Conservation (phyloP, 164 flowering plant genomes). For the Aristolochia contorta region DNA sequence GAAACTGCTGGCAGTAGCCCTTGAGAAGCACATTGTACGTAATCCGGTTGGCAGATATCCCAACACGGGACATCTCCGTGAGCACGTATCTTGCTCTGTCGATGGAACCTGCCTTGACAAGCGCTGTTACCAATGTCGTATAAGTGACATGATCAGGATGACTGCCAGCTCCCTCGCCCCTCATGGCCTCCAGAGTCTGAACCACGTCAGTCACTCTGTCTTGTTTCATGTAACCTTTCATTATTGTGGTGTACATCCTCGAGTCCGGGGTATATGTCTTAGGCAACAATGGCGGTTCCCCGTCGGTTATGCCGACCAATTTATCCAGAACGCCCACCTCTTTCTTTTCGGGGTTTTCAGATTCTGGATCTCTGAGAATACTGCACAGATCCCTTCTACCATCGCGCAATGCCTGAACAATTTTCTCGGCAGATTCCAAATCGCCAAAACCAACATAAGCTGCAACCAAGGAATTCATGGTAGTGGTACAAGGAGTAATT, state of each 20-base stretch:
- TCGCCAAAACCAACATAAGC: conserved; percentile 92
- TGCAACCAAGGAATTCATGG: conserved; percentile 79
- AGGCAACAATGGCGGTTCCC: conserved; percentile 56
- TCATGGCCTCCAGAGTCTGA: conserved; percentile 83
- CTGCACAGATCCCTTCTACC: conserved; percentile 59
- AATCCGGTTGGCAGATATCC: conserved; percentile 72
- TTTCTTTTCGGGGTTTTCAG: conserved; percentile 7
- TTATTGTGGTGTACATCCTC: conserved; percentile 83
- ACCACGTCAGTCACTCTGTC: conserved; percentile 66
- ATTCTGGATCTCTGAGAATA: conserved; percentile 43
- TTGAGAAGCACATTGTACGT: conserved; percentile 88
- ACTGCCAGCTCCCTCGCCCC: conserved; percentile 54
- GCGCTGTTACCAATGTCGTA: conserved; percentile 80
- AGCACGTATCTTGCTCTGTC: conserved; percentile 76
- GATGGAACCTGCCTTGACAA: conserved; percentile 72
- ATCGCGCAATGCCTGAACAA: conserved; percentile 90
- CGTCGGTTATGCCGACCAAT: conserved; percentile 27
- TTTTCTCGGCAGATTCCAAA: conserved; percentile 61
- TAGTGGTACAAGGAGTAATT: conserved; percentile 51
- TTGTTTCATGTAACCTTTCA: conserved; percentile 92
- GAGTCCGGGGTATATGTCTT: conserved; percentile 44
- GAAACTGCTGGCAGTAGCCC: conserved; percentile 84
- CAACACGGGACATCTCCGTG: conserved; percentile 62
- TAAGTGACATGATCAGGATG: conserved; percentile 90
- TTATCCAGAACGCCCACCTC: conserved; percentile 42